phyloP scores from a whole-genome alignment of 108 stramenopile genomes.

The Craspedostauros australis region DNA sequence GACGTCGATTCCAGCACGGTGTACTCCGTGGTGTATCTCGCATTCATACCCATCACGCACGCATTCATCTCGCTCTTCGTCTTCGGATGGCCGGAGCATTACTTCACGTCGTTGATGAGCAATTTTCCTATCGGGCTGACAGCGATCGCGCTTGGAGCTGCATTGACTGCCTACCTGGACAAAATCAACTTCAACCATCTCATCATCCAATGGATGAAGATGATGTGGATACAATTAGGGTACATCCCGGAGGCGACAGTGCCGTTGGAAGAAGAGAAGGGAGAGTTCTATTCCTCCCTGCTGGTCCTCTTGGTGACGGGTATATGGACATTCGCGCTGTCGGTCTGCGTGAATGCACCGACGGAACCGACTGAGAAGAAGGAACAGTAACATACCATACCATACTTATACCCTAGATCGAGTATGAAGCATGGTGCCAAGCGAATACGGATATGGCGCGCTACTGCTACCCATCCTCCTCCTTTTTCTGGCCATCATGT shows the following conservation, averaged over 20 bases:
- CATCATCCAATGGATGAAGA: too few species aligned
- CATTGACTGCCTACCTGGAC: constrained; percentile 68
- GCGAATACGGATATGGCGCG: too few species aligned
- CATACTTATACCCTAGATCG: too few species aligned
- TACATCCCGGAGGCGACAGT: too few species aligned
- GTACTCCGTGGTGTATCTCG: constrained; percentile 61
- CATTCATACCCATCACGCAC: constrained; percentile 77
- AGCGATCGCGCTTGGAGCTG: constrained; percentile 64
- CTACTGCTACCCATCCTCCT: too few species aligned
- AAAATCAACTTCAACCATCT: constrained; percentile 56
- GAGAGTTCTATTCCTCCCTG: constrained; percentile 77
- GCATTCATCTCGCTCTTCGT: constrained; percentile 57
- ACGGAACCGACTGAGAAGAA: constrained; percentile 39
- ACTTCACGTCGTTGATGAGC: constrained; percentile 55
- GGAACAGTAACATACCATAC: constrained; percentile 19
- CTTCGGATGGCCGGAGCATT: constrained; percentile 84
- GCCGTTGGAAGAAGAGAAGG: constrained; percentile 32
- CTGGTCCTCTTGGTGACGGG: constrained; percentile 74
- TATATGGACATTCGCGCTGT: constrained; percentile 69
- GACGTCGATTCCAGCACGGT: constrained; percentile 57
- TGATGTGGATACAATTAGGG: too few species aligned
- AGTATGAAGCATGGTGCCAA: too few species aligned
- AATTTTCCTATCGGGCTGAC: constrained; percentile 83
- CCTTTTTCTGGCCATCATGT: too few species aligned
- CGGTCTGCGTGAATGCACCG: constrained; percentile 62